These are phyloP conservation scores for Ogataea degrootiae DNA, from an alignment of 805 yeast genomes.

Conservation along the genomic window DNA sequence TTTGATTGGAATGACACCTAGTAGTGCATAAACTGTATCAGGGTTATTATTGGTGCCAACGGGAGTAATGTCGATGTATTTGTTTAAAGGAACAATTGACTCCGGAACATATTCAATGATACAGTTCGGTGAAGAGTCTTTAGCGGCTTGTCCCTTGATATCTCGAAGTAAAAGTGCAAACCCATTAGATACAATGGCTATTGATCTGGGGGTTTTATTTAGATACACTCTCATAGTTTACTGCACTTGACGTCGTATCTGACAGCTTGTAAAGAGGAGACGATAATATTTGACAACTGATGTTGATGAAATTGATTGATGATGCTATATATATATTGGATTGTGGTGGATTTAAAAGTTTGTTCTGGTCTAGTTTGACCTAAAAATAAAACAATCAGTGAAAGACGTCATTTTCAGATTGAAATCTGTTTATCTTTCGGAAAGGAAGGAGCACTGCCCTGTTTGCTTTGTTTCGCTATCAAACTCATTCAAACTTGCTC, in stretches of 20 bases:
- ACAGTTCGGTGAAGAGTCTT: conserved; percentile 30
- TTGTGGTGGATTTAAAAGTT: no score
- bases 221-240: conserved; percentile 54
- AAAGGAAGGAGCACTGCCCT: no score
- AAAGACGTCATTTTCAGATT: no score
- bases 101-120: conserved; percentile 53
- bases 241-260: neutral
- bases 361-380: no score
- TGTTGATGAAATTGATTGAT: no score
- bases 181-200: conserved; percentile 57
- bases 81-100: conserved; percentile 32
- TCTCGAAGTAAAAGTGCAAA: conserved; percentile 59
- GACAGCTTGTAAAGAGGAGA: neutral
- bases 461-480: no score
- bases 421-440: no score
- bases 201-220: conserved; percentile 61
- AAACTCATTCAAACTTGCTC: no score
- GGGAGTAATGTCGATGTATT: conserved; percentile 39
- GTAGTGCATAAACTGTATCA: conserved; percentile 41
- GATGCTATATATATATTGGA: no score
- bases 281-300: no score
- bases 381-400: no score
- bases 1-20: conserved; percentile 57
- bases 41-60: conserved; percentile 16
- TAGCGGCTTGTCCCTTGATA: conserved; percentile 24